phyloP scores from a whole-genome alignment of 805 yeast species.

The Brettanomyces bruxellensis region DNA sequence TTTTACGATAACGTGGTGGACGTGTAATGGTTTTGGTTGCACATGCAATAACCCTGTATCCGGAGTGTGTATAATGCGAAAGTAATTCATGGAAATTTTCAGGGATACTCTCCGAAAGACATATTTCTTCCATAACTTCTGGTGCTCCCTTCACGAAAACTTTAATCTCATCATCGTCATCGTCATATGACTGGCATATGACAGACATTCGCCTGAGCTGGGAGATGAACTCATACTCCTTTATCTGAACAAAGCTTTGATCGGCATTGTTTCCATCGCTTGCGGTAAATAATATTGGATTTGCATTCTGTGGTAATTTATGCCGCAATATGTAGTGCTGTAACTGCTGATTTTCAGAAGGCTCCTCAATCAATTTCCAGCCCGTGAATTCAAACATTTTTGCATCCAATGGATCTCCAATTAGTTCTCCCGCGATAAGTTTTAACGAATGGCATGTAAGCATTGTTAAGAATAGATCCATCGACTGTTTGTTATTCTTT shows the following conservation, averaged over 20 bases:
- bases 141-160: slow-evolving; percentile 95
- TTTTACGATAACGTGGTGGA: slow-evolving; percentile 1
- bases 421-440: slow-evolving; percentile 62
- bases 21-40: slow-evolving; percentile 44
- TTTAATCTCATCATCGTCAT: slow-evolving; percentile 21
- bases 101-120: slow-evolving; percentile 67
- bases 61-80: slow-evolving; percentile 83
- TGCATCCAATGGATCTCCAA: slow-evolving; percentile 91
- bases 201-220: slow-evolving; percentile 88
- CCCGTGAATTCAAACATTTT: slow-evolving; percentile 89
- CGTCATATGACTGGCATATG: slow-evolving; percentile 38
- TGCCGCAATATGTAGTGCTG: slow-evolving; percentile 16
- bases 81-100: slow-evolving; percentile 61
- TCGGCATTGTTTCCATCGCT: slow-evolving; percentile 14
- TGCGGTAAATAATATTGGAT: slow-evolving; percentile 46
- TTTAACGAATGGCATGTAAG: slow-evolving; percentile 85
- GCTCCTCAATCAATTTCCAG: slow-evolving; percentile 70
- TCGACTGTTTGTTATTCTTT: slow-evolving; percentile 13
- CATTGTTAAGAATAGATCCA: slow-evolving; percentile 36
- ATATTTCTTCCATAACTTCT: slow-evolving; percentile 76
- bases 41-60: slow-evolving; percentile 92
- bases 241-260: slow-evolving; percentile 25
- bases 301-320: slow-evolving; percentile 28
- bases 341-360: slow-evolving; percentile 25
- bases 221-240: slow-evolving; percentile 76